Percentiles rank a stretch among this genome's conserved stretches.
These are phyloP conservation scores for Stephanodiscus triporus DNA, from an alignment of 108 stramenopile genomes.

Conservation along the genomic window DNA sequence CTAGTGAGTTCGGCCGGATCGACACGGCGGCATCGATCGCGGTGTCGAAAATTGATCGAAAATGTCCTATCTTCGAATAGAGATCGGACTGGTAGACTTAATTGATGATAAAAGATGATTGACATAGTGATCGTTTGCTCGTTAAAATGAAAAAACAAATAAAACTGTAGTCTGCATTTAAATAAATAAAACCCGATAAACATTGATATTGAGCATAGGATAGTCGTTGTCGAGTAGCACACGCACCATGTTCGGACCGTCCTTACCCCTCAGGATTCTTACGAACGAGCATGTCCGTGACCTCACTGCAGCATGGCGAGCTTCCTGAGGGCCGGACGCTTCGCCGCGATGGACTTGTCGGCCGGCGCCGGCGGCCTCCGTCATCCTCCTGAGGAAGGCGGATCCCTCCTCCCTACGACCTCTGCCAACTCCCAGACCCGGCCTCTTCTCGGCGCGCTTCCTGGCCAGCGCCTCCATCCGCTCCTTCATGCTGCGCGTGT, in stretches of 20 bases:
- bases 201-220: too few relatives aligned
- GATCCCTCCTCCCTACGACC: slow-evolving; percentile 76
- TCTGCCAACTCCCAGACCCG: slow-evolving; percentile 66
- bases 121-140: too few relatives aligned
- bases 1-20: too few relatives aligned
- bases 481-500: slow-evolving; percentile 55
- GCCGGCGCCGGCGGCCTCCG: slow-evolving; percentile 78
- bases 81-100: too few relatives aligned
- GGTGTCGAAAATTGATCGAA: too few relatives aligned
- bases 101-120: too few relatives aligned
- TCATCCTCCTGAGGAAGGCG: slow-evolving; percentile 76
- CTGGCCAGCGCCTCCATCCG: slow-evolving; percentile 81
- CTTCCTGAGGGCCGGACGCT: slow-evolving; percentile 74
- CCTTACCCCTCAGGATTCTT: slow-evolving; percentile 39
- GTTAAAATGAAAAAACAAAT: too few relatives aligned
- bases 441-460: slow-evolving; percentile 63
- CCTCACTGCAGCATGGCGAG: slow-evolving; percentile 72
- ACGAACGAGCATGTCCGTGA: slow-evolving; percentile 65
- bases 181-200: too few relatives aligned
- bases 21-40: too few relatives aligned
- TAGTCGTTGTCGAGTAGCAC: slow-evolving; percentile 78
- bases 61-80: too few relatives aligned
- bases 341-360: slow-evolving; percentile 60
- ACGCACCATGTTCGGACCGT: slow-evolving; percentile 51
- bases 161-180: too few relatives aligned